Evolutionary conservation across 2,329 filamentous ascomycete species (phyloP).

Genomic region (Acephala macrosclerotiorum): DNA sequence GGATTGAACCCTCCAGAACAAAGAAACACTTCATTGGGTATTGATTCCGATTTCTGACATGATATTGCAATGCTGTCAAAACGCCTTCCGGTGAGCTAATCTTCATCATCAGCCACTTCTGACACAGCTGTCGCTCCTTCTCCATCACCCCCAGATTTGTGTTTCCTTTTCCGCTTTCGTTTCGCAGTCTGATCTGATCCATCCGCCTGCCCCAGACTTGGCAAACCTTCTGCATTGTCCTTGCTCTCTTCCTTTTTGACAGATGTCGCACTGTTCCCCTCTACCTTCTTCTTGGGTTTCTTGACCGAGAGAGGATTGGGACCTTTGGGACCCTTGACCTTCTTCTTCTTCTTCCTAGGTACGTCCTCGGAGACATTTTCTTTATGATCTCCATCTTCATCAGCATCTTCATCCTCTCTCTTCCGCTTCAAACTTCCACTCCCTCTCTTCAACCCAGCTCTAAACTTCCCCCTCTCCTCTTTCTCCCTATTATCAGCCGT

Average conservation of each 20-base stretch:
- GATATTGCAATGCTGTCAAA: slow-evolving; percentile 18
- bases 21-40: slow-evolving; percentile 28
- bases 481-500: slow-evolving; percentile 68
- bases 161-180: slow-evolving; percentile 49
- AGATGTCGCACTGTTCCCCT: slow-evolving; percentile 30
- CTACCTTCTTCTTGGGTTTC: slow-evolving; percentile 65
- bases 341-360: slow-evolving; percentile 62
- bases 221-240: slow-evolving; percentile 39
- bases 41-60: slow-evolving; percentile 25
- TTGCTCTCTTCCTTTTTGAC: slow-evolving; percentile 33
- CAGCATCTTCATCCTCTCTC: slow-evolving; percentile 42
- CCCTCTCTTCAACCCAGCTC: slow-evolving; percentile 67
- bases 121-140: neutral
- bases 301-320: slow-evolving; percentile 76
- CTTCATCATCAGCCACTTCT: slow-evolving; percentile 28
- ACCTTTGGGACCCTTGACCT: slow-evolving; percentile 67
- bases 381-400: slow-evolving; percentile 25
- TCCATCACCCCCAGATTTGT: slow-evolving; percentile 38
- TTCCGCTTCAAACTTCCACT: slow-evolving; percentile 45
- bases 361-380: slow-evolving; percentile 28
- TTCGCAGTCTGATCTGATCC: slow-evolving; percentile 41
- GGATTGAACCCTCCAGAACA: neutral
- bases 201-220: slow-evolving; percentile 22
- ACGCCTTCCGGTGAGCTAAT: slow-evolving; percentile 29
- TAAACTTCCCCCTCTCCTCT: slow-evolving; percentile 79